phyloP scores from a whole-genome alignment of 1,284 basidiomycete genomes.

The Tilletia walkeri region DNA sequence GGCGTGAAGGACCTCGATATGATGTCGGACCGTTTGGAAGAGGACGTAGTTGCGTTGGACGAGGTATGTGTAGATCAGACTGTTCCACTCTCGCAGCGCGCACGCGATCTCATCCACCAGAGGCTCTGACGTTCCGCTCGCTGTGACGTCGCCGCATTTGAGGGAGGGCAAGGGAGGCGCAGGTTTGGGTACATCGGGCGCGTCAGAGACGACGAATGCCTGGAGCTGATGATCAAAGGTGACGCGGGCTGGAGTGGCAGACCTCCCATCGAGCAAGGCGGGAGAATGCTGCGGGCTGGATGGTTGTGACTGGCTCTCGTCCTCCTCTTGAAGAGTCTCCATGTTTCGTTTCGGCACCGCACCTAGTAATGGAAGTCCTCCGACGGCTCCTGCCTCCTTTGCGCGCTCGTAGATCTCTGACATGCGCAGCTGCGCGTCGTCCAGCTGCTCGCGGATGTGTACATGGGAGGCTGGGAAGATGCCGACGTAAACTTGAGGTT shows the following conservation, averaged over 20 bases:
- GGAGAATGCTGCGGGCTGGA: constrained; percentile 27
- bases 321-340: constrained; percentile 39
- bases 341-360: constrained; percentile 32
- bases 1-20: constrained; percentile 85
- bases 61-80: constrained; percentile 85
- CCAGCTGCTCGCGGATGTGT: constrained; percentile 79
- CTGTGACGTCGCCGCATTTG: constrained; percentile 60
- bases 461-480: constrained; percentile 92
- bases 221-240: constrained; percentile 11
- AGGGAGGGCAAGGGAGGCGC: constrained; percentile 87
- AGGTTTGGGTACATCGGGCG: constrained; percentile 55
- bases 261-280: constrained; percentile 24
- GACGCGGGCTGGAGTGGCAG: not conserved
- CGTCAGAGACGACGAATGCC: constrained; percentile 20
- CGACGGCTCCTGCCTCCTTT: constrained; percentile 38
- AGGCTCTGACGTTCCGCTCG: constrained; percentile 64
- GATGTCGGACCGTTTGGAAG: constrained; percentile 80
- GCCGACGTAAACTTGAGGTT: constrained; percentile 83
- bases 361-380: constrained; percentile 24
- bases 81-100: constrained; percentile 91
- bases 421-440: constrained; percentile 82
- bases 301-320: constrained; percentile 26
- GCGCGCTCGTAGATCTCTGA: constrained; percentile 63
- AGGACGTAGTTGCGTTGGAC: constrained; percentile 82
- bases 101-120: constrained; percentile 96